A percentile compares a stretch with the other conserved stretches of the same genome.
Evolutionary conservation across 805 yeast species (phyloP).

Genomic region (Lachancea sp.): DNA sequence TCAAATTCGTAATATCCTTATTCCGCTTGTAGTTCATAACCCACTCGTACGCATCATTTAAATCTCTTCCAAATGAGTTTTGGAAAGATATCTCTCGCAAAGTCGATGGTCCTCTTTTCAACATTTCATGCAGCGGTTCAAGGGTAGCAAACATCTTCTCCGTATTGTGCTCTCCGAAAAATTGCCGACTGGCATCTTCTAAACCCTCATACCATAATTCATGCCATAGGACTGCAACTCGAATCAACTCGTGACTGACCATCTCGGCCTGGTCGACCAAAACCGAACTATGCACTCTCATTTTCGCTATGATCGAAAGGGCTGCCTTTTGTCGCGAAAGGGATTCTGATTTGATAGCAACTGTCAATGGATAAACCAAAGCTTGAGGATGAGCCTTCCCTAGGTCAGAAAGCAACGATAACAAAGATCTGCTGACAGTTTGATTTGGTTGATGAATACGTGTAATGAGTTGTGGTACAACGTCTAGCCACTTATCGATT

Average conservation of each 20-base stretch:
- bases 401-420: slow-evolving; percentile 73
- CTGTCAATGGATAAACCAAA: slow-evolving; percentile 88
- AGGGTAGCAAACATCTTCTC: slow-evolving; percentile 90
- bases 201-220: slow-evolving; percentile 97
- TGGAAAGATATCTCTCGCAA: slow-evolving; percentile 88
- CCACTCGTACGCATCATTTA: slow-evolving; percentile 92
- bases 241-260: slow-evolving; percentile 86
- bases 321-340: slow-evolving; percentile 89
- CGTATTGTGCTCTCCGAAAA: slow-evolving; percentile 89
- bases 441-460: slow-evolving; percentile 94
- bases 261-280: slow-evolving; percentile 89
- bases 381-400: slow-evolving; percentile 98
- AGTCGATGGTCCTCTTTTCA: slow-evolving; percentile 85
- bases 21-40: slow-evolving; percentile 77
- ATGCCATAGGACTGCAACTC: slow-evolving; percentile 96
- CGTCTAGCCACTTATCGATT: slow-evolving; percentile 92
- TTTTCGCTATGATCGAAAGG: slow-evolving; percentile 78
- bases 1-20: slow-evolving; percentile 78
- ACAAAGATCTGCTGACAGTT: slow-evolving; percentile 69
- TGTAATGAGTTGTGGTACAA: slow-evolving; percentile 90
- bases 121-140: slow-evolving; percentile 80
- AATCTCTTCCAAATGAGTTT: slow-evolving; percentile 87
- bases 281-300: slow-evolving; percentile 79
- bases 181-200: slow-evolving; percentile 91
- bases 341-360: slow-evolving; percentile 91